Base-by-base conservation (phyloP, 2,329 filamentous ascomycete genomes). In the Epichloe scottii region DNA sequence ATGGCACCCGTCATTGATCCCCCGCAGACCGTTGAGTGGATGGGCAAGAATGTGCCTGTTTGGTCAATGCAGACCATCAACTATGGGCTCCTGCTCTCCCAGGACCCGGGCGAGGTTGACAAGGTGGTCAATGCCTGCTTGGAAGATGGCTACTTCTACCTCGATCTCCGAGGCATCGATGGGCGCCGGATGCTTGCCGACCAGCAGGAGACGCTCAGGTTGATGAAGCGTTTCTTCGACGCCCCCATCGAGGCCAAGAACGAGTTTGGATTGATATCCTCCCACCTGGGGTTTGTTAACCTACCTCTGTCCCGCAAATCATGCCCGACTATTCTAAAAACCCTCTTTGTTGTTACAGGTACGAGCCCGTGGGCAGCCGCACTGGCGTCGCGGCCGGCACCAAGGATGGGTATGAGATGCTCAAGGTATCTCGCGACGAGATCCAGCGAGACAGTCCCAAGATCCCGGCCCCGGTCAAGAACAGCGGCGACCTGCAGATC, bases 211-310 rank as follows among this genome's bases (percentile, higher is more conserved):
- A 72, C 71, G 2, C 68, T 78, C 33, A 68, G 71, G 54, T 68
- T 78, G 40, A 79, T 79, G 76, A 65, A 76, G 60, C 71, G 71
- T 49, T 79, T 78, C 68, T 79, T 79, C 55, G 71, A 71, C 34
- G 62, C 70, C 0, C 74, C 75, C 0, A 60, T 77, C 15, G 75
- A 78, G 63, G 69, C 66, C 41, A 79, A 79, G 71, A 79, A 78
- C 59, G 71, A 79, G 59, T 77, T 72, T 57, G 75, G 75, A 3
- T 71, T 79, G 6, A 68, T 78, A 46, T 71, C 73, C 23, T 71
- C 74, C 4, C 75, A 78, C 61, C 68, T 77, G 26, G 75, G 74
- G 64, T 75, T 61, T 54, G 66, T 59, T 10, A 15, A 15, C 21
- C 40, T 34, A 3, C 37, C 38, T 44, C 30, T 12, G 4, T 26